Conservation (phyloP, 176 grass and related monocot species). For the Dactylis glomerata region DNA sequence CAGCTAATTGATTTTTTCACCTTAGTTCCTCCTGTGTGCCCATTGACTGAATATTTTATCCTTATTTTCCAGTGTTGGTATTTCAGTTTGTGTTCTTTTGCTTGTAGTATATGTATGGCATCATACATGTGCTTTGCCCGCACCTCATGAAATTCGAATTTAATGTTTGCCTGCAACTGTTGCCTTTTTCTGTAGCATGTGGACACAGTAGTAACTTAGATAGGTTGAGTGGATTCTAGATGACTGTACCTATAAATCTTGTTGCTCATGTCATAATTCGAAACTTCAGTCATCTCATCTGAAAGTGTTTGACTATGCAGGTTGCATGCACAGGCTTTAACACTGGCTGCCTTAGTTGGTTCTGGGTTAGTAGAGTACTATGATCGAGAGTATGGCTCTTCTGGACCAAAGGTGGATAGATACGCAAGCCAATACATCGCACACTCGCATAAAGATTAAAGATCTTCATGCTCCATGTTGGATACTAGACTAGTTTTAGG, state of each 20-base stretch:
- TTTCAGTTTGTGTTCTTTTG: not conserved
- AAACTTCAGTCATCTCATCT: not conserved
- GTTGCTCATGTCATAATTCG: not conserved
- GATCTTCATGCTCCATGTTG: not conserved
- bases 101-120: not conserved
- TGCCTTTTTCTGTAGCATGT: not conserved
- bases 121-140: not conserved
- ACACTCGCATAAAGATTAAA: slow-evolving; percentile 80
- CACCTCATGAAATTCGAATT: not conserved
- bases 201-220: not conserved
- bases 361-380: slow-evolving; percentile 90
- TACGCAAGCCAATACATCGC: slow-evolving; percentile 69
- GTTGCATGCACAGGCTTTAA: slow-evolving; percentile 87
- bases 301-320: slow-evolving; percentile 45
- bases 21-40: not conserved
- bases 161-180: not conserved
- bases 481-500: slow-evolving; percentile 23
- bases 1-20: not conserved
- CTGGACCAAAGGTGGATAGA: slow-evolving; percentile 62
- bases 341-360: slow-evolving; percentile 70
- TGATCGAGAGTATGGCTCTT: slow-evolving; percentile 59
- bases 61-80: not conserved
- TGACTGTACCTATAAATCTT: not conserved
- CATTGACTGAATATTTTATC: not conserved
- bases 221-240: not conserved